Evolutionary conservation across 768 basidiomycete species (phyloP).

Genomic region (Pulveroboletus sp.): DNA sequence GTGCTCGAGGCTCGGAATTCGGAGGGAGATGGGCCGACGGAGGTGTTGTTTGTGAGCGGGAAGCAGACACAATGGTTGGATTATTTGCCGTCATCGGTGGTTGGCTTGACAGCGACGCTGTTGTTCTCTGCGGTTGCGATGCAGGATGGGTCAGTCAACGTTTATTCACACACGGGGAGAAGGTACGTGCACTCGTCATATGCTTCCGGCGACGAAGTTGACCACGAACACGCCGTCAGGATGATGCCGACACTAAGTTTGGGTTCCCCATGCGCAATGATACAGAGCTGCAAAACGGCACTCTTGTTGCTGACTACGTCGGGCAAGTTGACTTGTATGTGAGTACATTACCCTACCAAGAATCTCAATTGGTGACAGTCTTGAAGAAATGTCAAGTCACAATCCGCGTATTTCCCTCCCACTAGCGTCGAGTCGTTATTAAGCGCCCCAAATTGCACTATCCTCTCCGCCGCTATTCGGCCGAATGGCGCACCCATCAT

Average conservation of each 20-base stretch:
- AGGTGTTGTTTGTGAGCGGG: constrained; percentile 61
- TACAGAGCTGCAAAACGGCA: constrained; percentile 62
- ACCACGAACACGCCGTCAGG: constrained; percentile 38
- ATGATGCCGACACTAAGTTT: constrained; percentile 75
- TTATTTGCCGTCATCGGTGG: constrained; percentile 73
- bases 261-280: constrained; percentile 64
- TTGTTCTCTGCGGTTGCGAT: constrained; percentile 73
- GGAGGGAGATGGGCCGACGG: constrained; percentile 60
- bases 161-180: constrained; percentile 84
- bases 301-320: constrained; percentile 71
- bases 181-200: constrained; percentile 46
- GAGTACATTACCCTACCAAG: constrained; percentile 17
- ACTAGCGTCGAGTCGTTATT: constrained; percentile 62
- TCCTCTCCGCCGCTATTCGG: constrained; percentile 65
- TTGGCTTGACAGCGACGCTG: constrained; percentile 61
- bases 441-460: constrained; percentile 51
- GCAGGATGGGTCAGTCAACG: constrained; percentile 75
- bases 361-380: constrained; percentile 5
- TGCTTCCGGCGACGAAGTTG: not conserved
- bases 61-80: constrained; percentile 87
- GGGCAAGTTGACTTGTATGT: constrained; percentile 80
- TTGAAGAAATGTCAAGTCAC: constrained; percentile 74
- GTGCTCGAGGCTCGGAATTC: constrained; percentile 78
- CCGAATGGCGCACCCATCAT: constrained; percentile 81
- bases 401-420: constrained; percentile 62